phyloP scores from a whole-genome alignment of 2,329 filamentous ascomycete species.

The Colletotrichum abscissum region DNA sequence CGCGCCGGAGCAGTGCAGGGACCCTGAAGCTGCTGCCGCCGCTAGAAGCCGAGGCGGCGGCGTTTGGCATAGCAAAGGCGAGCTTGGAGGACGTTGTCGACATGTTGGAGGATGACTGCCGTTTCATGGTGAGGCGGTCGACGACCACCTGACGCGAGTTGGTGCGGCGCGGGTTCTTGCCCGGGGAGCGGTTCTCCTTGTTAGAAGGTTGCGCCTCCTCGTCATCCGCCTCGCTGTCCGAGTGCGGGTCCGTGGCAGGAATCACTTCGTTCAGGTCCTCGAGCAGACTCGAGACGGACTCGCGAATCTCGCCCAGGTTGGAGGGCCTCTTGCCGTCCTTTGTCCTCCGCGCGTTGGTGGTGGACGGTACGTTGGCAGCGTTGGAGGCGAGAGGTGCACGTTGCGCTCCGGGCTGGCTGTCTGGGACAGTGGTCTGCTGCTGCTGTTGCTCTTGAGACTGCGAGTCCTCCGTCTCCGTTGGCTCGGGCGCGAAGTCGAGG shows the following conservation, averaged over 20 bases:
- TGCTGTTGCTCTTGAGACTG: conserved; percentile 46
- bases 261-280: conserved; percentile 72
- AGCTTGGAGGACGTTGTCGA: conserved; percentile 53
- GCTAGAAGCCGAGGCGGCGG: conserved; percentile 50
- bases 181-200: conserved; percentile 59
- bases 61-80: conserved; percentile 61
- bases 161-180: conserved; percentile 48
- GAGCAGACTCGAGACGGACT: conserved; percentile 85
- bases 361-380: conserved; percentile 61
- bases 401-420: conserved; percentile 59
- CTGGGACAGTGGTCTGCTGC: conserved; percentile 51
- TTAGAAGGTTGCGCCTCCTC: conserved; percentile 54
- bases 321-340: conserved; percentile 74
- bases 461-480: conserved; percentile 45
- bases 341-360: conserved; percentile 70
- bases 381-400: conserved; percentile 49
- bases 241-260: conserved; percentile 58
- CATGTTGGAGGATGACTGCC: conserved; percentile 56
- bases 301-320: conserved; percentile 82
- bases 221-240: conserved; percentile 62
- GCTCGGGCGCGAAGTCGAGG: conserved; percentile 59
- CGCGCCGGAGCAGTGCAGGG: conserved; percentile 77
- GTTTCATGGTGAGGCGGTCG: conserved; percentile 79
- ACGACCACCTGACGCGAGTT: conserved; percentile 61
- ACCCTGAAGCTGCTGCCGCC: conserved; percentile 68